Conservation (phyloP, 139 green algal genomes). For the Chlorella ohadii region DNA sequence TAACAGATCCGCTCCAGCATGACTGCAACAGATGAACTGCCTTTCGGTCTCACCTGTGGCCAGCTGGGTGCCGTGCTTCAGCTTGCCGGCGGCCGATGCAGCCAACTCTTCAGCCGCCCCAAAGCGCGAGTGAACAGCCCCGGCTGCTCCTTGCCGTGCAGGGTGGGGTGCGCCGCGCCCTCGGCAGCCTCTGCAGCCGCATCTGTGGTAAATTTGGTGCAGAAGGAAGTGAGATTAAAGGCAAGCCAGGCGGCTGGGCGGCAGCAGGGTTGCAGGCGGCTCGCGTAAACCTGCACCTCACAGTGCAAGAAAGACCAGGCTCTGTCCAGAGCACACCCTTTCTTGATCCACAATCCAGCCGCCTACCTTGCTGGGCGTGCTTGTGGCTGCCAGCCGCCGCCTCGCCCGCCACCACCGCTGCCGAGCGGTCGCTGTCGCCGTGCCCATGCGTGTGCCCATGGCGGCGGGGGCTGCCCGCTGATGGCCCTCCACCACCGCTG, state of each 20-base stretch:
- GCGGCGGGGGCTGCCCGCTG: neutral
- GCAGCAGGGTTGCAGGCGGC: too few species aligned
- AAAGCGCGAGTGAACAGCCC: neutral
- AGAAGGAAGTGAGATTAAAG: neutral
- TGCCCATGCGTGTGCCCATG: neutral
- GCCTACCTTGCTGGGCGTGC: neutral
- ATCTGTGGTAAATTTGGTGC: neutral
- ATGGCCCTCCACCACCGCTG: too few species aligned
- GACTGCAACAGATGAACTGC: too few species aligned
- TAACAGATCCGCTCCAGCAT: too few species aligned
- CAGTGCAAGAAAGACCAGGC: too few species aligned
- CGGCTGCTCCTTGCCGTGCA: neutral
- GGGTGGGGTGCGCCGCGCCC: neutral
- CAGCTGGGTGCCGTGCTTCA: constrained; percentile 2
- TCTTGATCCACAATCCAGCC: too few species aligned
- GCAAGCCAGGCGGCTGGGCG: too few species aligned
- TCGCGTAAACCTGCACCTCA: too few species aligned
- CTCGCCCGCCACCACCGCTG: neutral
- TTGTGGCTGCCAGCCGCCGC: neutral
- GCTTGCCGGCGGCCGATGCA: neutral
- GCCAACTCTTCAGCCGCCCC: constrained; percentile 1
- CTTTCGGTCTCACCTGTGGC: neutral
- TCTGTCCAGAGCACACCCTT: too few species aligned
- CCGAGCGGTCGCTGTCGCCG: neutral
- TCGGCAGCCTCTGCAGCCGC: neutral